Conservation (phyloP, 345 rosid genomes). For the Hibiscus trionum region DNA sequence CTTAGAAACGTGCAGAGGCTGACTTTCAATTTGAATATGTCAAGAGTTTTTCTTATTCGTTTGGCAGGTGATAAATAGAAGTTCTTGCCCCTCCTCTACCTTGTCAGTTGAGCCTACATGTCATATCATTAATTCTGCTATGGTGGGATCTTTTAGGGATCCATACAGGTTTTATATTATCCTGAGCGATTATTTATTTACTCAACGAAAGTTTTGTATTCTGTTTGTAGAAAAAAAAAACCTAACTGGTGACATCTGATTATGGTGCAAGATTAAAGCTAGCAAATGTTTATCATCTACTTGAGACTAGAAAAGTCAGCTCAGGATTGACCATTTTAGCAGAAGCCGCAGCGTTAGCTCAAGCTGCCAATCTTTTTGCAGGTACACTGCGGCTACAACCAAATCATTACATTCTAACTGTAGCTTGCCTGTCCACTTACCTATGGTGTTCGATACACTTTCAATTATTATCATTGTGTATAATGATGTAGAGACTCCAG, state of each 20-base stretch:
- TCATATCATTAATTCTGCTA: neutral
- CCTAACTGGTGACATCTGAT: slow-evolving; percentile 1
- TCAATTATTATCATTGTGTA: neutral
- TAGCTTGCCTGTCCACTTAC: neutral
- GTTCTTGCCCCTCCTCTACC: neutral
- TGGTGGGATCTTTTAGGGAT: neutral
- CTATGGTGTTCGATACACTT: neutral
- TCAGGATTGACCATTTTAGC: slow-evolving; percentile 22
- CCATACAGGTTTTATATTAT: slow-evolving; percentile 8
- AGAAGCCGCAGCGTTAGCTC: slow-evolving; percentile 26
- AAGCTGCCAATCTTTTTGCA: slow-evolving; percentile 20
- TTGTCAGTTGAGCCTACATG: neutral
- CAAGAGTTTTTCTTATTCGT: neutral
- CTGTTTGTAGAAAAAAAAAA: neutral
- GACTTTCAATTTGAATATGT: neutral
- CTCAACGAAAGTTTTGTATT: neutral
- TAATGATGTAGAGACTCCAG: neutral
- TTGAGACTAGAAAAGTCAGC: slow-evolving; percentile 19
- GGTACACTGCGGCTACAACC: slow-evolving; percentile 15
- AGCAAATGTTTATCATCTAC: slow-evolving; percentile 17
- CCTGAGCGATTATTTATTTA: neutral
- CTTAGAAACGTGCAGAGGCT: neutral
- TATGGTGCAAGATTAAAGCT: slow-evolving; percentile 14
- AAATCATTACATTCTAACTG: neutral
- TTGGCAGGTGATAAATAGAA: slow-evolving; percentile 3